phyloP scores from a whole-genome alignment of 306 rosid species.

The Lotus japonicus region DNA sequence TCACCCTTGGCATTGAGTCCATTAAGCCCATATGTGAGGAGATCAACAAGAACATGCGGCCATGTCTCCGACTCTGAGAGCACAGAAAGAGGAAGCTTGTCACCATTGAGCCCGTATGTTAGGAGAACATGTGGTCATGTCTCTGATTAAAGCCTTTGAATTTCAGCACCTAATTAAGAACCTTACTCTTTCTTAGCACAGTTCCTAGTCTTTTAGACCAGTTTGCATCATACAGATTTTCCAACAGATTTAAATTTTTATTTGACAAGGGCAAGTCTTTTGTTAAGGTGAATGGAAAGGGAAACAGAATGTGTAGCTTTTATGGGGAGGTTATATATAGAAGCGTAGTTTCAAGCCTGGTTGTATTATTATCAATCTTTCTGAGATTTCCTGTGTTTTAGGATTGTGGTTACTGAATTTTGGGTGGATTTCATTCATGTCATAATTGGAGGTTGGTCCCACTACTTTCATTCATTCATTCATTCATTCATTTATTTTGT shows the following conservation, averaged over 20 bases:
- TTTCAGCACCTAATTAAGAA: background rate
- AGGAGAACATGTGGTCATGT: conserved; percentile 23
- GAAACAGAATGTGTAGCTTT: conserved; percentile 15
- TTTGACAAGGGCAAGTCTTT: no score
- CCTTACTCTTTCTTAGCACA: background rate
- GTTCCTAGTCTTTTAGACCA: conserved; percentile 13
- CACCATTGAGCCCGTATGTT: conserved; percentile 27
- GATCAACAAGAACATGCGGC: background rate
- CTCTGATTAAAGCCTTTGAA: conserved; percentile 23
- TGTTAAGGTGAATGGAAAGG: background rate
- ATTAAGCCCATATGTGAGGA: conserved; percentile 8
- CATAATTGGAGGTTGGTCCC: background rate
- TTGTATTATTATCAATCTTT: background rate
- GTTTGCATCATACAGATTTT: background rate
- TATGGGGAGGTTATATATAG: conserved; percentile 2
- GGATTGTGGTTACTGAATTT: conserved; percentile 13
- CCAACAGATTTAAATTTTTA: no score
- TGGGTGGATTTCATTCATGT: background rate
- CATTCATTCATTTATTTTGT: no score
- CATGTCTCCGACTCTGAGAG: background rate
- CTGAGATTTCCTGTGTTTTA: background rate
- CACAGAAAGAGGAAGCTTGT: no score
- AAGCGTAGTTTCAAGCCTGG: background rate
- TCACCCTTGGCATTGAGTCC: conserved; percentile 31
- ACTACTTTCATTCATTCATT: background rate